Evolutionary conservation across 257 asterid genomes (phyloP).

Genomic region (Dorcoceras hygrometricum): DNA sequence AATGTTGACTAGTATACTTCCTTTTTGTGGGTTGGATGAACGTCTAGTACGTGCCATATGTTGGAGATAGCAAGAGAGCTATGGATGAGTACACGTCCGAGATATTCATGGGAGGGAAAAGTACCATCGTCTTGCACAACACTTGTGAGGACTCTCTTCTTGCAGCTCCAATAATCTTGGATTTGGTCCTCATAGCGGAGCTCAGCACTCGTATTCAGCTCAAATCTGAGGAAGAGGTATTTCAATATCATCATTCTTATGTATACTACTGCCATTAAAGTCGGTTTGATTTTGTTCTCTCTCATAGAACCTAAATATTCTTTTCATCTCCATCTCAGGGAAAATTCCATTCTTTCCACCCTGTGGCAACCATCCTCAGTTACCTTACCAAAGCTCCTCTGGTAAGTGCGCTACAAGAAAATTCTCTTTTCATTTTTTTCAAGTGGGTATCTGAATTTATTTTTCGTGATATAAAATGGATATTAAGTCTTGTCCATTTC

Average conservation of each 20-base stretch:
- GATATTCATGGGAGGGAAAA: constrained; percentile 96
- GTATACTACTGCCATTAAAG: background rate
- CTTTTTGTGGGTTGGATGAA: background rate
- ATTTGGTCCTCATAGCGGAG: constrained; percentile 94
- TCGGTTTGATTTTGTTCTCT: background rate
- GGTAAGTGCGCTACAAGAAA: constrained; percentile 45
- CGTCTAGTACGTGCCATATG: constrained; percentile 84
- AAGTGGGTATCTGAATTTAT: no score
- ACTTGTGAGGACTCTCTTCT: constrained; percentile 96
- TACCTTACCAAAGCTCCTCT: constrained; percentile 98
- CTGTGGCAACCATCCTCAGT: constrained; percentile 91
- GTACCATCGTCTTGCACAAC: constrained; percentile 91
- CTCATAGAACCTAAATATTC: background rate
- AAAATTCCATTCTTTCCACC: constrained; percentile 94
- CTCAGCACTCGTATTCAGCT: constrained; percentile 92
- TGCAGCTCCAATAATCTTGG: constrained; percentile 94
- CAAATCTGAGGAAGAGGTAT: constrained; percentile 75
- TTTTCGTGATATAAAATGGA: no score
- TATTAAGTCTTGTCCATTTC: background rate
- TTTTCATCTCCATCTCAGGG: constrained; percentile 41
- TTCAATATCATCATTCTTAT: background rate
- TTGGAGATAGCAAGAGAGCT: constrained; percentile 97
- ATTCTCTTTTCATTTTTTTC: background rate
- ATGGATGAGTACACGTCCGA: constrained; percentile 99
- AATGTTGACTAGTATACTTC: background rate